A percentile compares a stretch with the other conserved stretches of the same genome.
These are phyloP conservation scores for Trypanosoma scelopori DNA, from an alignment of 208 protist genomes.

Conservation along the genomic window DNA sequence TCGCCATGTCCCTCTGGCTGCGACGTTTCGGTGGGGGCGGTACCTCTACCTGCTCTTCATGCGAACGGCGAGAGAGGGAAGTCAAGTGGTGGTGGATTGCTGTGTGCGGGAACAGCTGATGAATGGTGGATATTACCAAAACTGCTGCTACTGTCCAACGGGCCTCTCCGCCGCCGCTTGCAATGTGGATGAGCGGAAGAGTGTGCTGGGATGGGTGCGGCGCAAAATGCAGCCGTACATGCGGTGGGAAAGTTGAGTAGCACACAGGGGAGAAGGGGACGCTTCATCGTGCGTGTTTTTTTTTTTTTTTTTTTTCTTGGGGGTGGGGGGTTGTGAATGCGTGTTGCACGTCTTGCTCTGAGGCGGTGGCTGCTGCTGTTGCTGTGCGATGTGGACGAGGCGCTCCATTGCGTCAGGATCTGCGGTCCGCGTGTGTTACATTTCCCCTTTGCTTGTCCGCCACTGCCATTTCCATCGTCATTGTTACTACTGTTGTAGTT, in stretches of 20 bases:
- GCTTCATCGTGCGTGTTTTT: slow-evolving; percentile 2
- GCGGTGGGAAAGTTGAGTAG: slow-evolving; percentile 48
- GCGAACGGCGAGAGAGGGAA: slow-evolving; percentile 72
- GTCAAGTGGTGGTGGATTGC: slow-evolving; percentile 80
- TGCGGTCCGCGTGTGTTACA: no score
- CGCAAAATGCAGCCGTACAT: slow-evolving; percentile 85
- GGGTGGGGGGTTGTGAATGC: no score
- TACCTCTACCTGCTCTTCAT: slow-evolving; percentile 69
- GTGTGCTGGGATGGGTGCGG: slow-evolving; percentile 63
- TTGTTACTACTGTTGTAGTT: no score
- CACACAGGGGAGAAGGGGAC: neutral
- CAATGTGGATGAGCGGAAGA: slow-evolving; percentile 48
- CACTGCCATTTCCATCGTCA: no score
- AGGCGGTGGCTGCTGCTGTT: no score
- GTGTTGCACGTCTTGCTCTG: no score
- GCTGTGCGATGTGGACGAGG: no score
- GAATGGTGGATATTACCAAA: slow-evolving; percentile 87
- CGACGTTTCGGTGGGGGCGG: slow-evolving; percentile 52
- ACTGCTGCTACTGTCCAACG: slow-evolving; percentile 51
- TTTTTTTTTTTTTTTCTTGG: slow-evolving; percentile 3
- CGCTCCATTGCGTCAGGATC: no score
- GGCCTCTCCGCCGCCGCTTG: slow-evolving; percentile 73
- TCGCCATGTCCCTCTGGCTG: slow-evolving; percentile 52
- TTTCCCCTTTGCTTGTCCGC: no score
- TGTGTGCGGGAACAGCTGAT: slow-evolving; percentile 71